Conservation (phyloP, 2,329 filamentous ascomycete genomes). For the Verticillium nubilum region DNA sequence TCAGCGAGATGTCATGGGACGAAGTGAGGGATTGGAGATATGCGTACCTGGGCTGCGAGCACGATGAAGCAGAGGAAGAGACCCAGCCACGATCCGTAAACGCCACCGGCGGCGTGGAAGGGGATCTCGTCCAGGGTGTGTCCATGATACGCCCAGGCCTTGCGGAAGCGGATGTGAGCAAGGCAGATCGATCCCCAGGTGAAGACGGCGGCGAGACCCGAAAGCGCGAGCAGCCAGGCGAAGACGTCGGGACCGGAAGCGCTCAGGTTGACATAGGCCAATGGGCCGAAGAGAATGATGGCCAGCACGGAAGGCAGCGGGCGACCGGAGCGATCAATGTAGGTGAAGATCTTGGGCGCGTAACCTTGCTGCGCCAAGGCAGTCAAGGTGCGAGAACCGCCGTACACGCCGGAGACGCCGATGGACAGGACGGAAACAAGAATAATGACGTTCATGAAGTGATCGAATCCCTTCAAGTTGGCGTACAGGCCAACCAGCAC, state of each 20-base stretch:
- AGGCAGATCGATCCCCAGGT: slow-evolving; percentile 66
- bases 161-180: slow-evolving; percentile 64
- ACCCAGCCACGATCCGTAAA: slow-evolving; percentile 60
- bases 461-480: slow-evolving; percentile 19
- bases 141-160: slow-evolving; percentile 57
- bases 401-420: slow-evolving; percentile 54
- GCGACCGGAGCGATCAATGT: slow-evolving; percentile 52
- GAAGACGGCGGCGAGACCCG: slow-evolving; percentile 59
- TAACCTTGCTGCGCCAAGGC: slow-evolving; percentile 55
- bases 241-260: slow-evolving; percentile 47
- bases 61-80: slow-evolving; percentile 52
- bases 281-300: slow-evolving; percentile 41
- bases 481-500: slow-evolving; percentile 52
- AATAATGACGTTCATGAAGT: slow-evolving; percentile 56
- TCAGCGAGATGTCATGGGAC: background rate
- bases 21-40: slow-evolving; percentile 15
- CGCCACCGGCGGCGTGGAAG: slow-evolving; percentile 55
- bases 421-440: slow-evolving; percentile 54
- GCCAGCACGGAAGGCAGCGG: slow-evolving; percentile 44
- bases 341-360: slow-evolving; percentile 50
- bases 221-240: slow-evolving; percentile 61
- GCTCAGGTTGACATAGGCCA: slow-evolving; percentile 43
- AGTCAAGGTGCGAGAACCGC: slow-evolving; percentile 52
- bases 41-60: slow-evolving; percentile 39
- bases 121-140: slow-evolving; percentile 62